These are phyloP conservation scores for Annulohypoxylon nitens DNA, from an alignment of 495 filamentous ascomycete species.

Conservation along the genomic window DNA sequence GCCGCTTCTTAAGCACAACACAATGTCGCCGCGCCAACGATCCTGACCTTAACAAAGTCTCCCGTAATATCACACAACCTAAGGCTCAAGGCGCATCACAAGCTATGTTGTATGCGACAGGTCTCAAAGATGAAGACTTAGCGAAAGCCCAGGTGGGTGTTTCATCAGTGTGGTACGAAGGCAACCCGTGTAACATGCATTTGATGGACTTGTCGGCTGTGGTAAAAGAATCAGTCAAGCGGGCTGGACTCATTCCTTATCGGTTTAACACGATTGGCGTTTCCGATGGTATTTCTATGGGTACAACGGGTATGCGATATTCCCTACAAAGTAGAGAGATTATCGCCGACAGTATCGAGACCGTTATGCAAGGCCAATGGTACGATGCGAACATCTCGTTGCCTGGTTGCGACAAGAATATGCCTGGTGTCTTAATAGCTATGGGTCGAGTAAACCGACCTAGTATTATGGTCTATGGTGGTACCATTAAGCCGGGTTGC, in stretches of 20 bases:
- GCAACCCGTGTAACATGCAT: conserved; percentile 99
- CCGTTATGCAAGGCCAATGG: conserved; percentile 99
- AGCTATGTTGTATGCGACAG: conserved; percentile 98
- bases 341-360: conserved; percentile 98
- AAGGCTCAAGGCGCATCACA: conserved; percentile 98
- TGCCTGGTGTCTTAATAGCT: conserved; percentile 98
- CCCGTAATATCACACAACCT: conserved; percentile 87
- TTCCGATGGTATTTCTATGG: conserved; percentile 87
- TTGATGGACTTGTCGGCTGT: conserved; percentile 85
- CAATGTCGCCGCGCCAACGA: conserved; percentile 60
- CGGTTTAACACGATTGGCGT: conserved; percentile 99
- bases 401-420: conserved; percentile 99
- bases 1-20: conserved; percentile 58
- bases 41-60: conserved; percentile 80
- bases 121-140: conserved; percentile 85
- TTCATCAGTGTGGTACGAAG: conserved; percentile 88
- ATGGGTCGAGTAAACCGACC: conserved; percentile 97
- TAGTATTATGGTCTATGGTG: conserved; percentile 96
- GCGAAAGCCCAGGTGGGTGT: conserved; percentile 96
- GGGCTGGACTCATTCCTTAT: conserved; percentile 81
- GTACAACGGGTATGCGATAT: conserved; percentile 91
- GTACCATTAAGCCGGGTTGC: conserved; percentile 92
- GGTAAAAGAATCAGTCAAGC: conserved; percentile 86
- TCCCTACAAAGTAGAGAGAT: conserved; percentile 93
- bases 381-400: conserved; percentile 98